Conservation (phyloP, 164 flowering plant genomes). For the Santalum album region DNA sequence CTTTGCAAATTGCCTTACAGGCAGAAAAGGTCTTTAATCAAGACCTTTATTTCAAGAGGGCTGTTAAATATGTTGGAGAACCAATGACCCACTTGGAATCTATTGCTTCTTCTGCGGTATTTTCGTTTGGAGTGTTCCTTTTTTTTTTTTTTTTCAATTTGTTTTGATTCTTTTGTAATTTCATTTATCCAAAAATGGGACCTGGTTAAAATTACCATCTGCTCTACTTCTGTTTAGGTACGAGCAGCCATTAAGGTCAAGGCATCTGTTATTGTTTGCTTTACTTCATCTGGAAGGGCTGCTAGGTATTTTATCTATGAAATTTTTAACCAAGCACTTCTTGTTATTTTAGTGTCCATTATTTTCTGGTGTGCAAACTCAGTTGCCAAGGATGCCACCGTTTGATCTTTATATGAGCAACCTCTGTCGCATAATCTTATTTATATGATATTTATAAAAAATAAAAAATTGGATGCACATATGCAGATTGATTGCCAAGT, state of each 20-base stretch:
- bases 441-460: not conserved
- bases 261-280: conserved; percentile 79
- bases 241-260: conserved; percentile 83
- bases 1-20: too few species aligned
- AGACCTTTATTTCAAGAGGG: conserved; percentile 50
- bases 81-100: conserved; percentile 65
- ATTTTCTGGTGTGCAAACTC: too few species aligned
- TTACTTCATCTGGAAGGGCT: conserved; percentile 90
- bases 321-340: too few species aligned
- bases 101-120: conserved; percentile 65
- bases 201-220: not conserved
- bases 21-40: conserved; percentile 67
- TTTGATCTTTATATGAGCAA: too few species aligned
- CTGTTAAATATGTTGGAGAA: conserved; percentile 60
- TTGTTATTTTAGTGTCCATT: not conserved
- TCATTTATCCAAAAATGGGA: too few species aligned
- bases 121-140: conserved; percentile 1
- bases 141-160: not conserved
- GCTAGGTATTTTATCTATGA: conserved; percentile 57
- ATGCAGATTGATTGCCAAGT: conserved; percentile 81
- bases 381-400: too few species aligned
- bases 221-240: conserved; percentile 34
- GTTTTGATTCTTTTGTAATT: not conserved
- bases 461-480: not conserved
- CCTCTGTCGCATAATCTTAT: too few species aligned